phyloP scores from a whole-genome alignment of 306 rosid genomes.

The Glycine tomentella region DNA sequence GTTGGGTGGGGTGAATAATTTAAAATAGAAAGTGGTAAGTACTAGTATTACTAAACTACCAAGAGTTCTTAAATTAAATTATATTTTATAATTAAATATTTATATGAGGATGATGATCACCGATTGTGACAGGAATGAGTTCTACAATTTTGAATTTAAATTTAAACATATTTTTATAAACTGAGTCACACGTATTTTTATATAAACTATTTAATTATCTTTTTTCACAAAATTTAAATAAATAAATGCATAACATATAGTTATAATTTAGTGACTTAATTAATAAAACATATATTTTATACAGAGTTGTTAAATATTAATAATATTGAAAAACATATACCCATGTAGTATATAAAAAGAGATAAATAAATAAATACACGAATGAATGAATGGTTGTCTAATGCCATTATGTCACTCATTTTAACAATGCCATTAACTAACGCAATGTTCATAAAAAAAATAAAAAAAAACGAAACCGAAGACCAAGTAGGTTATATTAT shows the following conservation, averaged over 20 bases:
- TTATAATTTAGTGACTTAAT: too few species aligned
- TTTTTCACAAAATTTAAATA: too few species aligned
- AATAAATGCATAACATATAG: too few species aligned
- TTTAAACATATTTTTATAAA: neutral
- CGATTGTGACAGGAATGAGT: constrained; percentile 15
- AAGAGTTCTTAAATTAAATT: neutral
- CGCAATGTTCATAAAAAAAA: neutral
- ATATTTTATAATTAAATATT: neutral
- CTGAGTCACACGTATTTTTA: neutral
- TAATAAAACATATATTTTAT: too few species aligned
- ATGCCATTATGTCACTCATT: neutral
- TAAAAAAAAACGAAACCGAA: neutral
- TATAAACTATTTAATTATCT: too few species aligned
- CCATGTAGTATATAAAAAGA: too few species aligned
- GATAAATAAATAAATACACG: too few species aligned
- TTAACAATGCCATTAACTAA: constrained; percentile 3
- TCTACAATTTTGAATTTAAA: constrained; percentile 4
- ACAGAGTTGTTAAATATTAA: too few species aligned
- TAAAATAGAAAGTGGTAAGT: neutral
- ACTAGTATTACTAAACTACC: neutral
- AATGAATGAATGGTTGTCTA: neutral
- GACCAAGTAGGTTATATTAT: constrained; percentile 13
- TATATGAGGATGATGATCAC: constrained; percentile 1
- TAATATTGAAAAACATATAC: too few species aligned
- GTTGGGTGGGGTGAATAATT: constrained; percentile 38